Evolutionary conservation across 305 asterid genomes (phyloP).

Genomic region (Rubia tinctorum): DNA sequence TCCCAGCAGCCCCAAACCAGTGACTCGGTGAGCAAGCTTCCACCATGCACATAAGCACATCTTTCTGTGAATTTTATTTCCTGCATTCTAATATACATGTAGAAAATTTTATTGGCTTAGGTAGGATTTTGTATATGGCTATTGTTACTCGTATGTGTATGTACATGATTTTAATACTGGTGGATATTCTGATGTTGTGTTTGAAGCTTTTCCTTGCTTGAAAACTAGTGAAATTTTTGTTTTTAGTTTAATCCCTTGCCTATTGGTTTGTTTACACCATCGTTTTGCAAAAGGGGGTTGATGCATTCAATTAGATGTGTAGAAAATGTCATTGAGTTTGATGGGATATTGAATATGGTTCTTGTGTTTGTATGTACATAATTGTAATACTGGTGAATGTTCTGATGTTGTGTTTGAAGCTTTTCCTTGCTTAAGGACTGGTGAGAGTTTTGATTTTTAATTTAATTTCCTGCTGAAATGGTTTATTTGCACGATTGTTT

Average conservation of each 20-base stretch:
- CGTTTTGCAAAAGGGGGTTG: not conserved
- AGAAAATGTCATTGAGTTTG: not conserved
- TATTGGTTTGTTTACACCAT: not conserved
- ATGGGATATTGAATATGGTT: not conserved
- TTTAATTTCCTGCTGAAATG: not conserved
- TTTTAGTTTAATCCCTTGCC: not conserved
- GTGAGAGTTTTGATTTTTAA: not conserved
- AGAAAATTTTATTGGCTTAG: not conserved
- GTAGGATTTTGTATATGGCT: not conserved
- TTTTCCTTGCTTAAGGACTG: not conserved
- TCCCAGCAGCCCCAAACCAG: conserved; percentile 24
- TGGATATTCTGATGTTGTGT: not conserved
- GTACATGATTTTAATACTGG: too few species aligned
- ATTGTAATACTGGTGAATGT: not conserved
- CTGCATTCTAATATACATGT: not conserved
- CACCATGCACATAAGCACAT: not conserved
- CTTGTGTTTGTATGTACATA: too few species aligned
- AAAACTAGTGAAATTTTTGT: not conserved
- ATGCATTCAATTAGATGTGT: not conserved
- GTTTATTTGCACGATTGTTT: not conserved
- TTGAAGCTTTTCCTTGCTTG: not conserved
- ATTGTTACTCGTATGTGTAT: too few species aligned
- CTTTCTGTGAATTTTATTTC: not conserved
- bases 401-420: not conserved
- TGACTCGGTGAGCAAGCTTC: conserved; percentile 26